Conservation (phyloP, 2,329 filamentous ascomycete species). For the Onygena corvina region DNA sequence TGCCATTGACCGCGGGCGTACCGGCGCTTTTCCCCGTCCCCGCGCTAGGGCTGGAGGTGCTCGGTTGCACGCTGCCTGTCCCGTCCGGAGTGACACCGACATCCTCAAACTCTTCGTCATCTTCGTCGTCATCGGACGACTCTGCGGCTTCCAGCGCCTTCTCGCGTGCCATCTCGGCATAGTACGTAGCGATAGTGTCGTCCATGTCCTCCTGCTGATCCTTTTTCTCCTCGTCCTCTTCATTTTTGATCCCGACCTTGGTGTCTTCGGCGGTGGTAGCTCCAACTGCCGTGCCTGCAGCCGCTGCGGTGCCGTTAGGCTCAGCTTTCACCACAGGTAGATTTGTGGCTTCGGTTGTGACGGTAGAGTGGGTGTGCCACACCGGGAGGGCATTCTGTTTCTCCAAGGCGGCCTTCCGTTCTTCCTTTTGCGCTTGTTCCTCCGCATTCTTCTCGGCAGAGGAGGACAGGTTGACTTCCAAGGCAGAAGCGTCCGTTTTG, state of each 20-base stretch:
- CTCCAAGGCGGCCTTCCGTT: constrained; percentile 38
- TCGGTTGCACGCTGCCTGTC: constrained; percentile 22
- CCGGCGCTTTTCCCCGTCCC: constrained; percentile 10
- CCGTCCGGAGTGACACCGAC: constrained; percentile 21
- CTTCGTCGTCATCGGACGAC: constrained; percentile 24
- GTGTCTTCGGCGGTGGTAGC: constrained; percentile 21
- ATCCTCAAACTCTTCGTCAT: constrained; percentile 19
- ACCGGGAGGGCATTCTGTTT: constrained; percentile 42
- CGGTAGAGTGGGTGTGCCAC: constrained; percentile 43
- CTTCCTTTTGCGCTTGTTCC: constrained; percentile 37
- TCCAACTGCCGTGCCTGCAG: neutral
- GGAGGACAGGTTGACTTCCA: constrained; percentile 41
- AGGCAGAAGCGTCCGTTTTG: constrained; percentile 34
- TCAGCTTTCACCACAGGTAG: constrained; percentile 11
- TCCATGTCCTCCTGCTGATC: constrained; percentile 32
- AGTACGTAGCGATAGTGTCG: constrained; percentile 38
- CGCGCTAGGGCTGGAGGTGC: constrained; percentile 18
- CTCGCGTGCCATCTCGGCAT: constrained; percentile 35
- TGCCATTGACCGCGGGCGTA: constrained; percentile 5
- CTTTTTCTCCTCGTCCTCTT: constrained; percentile 33
- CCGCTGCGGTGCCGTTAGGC: constrained; percentile 9
- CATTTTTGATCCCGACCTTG: constrained; percentile 20
- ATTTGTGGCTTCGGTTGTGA: constrained; percentile 19
- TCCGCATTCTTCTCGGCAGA: constrained; percentile 38
- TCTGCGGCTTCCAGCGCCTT: constrained; percentile 32